Conservation (phyloP, 1,284 basidiomycete genomes). For the Leccinum colubrinum region DNA sequence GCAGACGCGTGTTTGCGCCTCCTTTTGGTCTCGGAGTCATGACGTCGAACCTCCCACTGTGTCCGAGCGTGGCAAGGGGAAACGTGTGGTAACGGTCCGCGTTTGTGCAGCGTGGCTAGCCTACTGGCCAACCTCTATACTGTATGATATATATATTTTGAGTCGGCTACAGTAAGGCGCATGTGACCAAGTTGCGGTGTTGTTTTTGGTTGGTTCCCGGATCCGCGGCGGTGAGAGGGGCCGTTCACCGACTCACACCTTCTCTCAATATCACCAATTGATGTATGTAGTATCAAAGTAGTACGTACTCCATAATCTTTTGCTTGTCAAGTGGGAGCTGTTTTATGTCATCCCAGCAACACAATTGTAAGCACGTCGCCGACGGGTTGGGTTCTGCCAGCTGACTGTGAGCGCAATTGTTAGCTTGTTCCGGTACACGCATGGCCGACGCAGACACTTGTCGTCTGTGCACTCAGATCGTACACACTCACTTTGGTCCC, state of each 20-base stretch:
- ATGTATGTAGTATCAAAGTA: neutral
- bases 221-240: slow-evolving; percentile 14
- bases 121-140: no score
- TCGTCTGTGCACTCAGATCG: slow-evolving; percentile 72
- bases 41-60: slow-evolving; percentile 3
- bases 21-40: slow-evolving; percentile 16
- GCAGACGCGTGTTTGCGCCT: slow-evolving; percentile 16
- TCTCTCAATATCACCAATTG: neutral
- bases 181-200: slow-evolving; percentile 15
- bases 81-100: slow-evolving; percentile 1
- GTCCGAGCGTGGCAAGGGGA: neutral
- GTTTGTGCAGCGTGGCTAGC: slow-evolving; percentile 17
- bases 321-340: neutral
- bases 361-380: neutral
- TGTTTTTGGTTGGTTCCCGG: neutral
- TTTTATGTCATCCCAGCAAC: slow-evolving; percentile 5
- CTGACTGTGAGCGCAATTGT: neutral
- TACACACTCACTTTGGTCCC: slow-evolving; percentile 78
- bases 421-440: neutral
- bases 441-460: slow-evolving; percentile 76
- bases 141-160: neutral
- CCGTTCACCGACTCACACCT: no score
- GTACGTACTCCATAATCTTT: neutral
- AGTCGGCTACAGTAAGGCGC: slow-evolving; percentile 3
- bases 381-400: neutral